Evolutionary conservation across 495 filamentous ascomycete species (phyloP).

Genomic region (Xylaria bambusicola): DNA sequence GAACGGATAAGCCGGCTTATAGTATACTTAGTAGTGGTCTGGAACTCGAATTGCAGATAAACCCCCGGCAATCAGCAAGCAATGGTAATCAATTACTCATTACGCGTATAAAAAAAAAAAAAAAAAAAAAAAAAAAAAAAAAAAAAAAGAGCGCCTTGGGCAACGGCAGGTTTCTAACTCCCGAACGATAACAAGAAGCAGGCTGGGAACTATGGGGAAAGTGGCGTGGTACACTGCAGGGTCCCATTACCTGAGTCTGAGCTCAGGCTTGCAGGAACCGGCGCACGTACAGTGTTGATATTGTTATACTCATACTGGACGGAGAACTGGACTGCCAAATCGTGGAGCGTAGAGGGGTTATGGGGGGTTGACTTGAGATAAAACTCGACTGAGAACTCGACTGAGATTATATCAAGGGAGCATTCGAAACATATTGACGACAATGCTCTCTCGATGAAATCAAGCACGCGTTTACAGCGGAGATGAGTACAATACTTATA

Average conservation of each 20-base stretch:
- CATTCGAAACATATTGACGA: no score
- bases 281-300: no score
- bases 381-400: no score
- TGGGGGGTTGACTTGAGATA: no score
- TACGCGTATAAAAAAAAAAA: neutral
- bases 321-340: no score
- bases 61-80: neutral
- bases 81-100: neutral
- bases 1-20: neutral
- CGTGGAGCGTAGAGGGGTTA: no score
- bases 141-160: neutral
- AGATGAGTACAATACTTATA: no score
- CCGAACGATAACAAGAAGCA: slow-evolving; percentile 9
- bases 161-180: neutral
- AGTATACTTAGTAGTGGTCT: neutral
- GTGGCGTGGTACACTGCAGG: slow-evolving; percentile 8
- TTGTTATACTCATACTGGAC: no score
- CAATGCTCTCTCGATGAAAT: no score
- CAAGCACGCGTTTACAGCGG: no score
- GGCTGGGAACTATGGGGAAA: neutral
- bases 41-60: neutral
- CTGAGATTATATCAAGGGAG: no score
- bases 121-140: neutral
- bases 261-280: no score
- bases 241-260: slow-evolving; percentile 3